Evolutionary conservation across 2,329 filamentous ascomycete species (phyloP).

Genomic region (Plenodomus lindquistii): DNA sequence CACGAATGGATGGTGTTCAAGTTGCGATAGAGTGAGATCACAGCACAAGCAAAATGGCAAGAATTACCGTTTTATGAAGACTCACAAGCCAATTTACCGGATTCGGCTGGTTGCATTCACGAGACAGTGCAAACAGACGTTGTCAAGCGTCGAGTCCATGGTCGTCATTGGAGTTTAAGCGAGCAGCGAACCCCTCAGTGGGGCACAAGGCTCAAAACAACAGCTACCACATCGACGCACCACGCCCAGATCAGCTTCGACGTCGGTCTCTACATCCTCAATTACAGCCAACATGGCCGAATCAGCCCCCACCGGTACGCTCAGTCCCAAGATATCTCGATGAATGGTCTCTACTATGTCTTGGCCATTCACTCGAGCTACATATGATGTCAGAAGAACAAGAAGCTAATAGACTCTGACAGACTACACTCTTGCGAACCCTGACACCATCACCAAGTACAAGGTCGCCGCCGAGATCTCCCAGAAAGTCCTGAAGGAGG

Average conservation of each 20-base stretch:
- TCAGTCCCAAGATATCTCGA: neutral
- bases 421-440: slow-evolving; percentile 92
- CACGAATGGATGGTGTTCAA: too few relatives aligned
- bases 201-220: slow-evolving; percentile 38
- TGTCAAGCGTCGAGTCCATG: slow-evolving; percentile 10
- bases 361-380: neutral
- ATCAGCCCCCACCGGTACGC: slow-evolving; percentile 36
- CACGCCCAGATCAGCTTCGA: slow-evolving; percentile 26
- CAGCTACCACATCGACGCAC: slow-evolving; percentile 28
- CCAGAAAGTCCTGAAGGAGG: slow-evolving; percentile 89
- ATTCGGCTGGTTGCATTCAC: slow-evolving; percentile 4
- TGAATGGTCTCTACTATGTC: neutral
- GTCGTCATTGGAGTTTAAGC: slow-evolving; percentile 37
- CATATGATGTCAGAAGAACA: slow-evolving; percentile 8
- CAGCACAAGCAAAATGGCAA: neutral
- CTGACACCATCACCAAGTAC: slow-evolving; percentile 97
- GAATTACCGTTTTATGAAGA: neutral
- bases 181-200: slow-evolving; percentile 37
- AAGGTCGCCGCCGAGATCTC: slow-evolving; percentile 95
- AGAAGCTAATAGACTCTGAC: slow-evolving; percentile 29
- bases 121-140: slow-evolving; percentile 9
- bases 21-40: too few relatives aligned
- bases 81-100: slow-evolving; percentile 7
- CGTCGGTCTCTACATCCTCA: slow-evolving; percentile 24
- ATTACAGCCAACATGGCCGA: slow-evolving; percentile 42